A percentile compares a stretch with the other conserved stretches of the same genome.
phyloP scores from a whole-genome alignment of 2,329 filamentous ascomycete species.

The Fusarium graminum region DNA sequence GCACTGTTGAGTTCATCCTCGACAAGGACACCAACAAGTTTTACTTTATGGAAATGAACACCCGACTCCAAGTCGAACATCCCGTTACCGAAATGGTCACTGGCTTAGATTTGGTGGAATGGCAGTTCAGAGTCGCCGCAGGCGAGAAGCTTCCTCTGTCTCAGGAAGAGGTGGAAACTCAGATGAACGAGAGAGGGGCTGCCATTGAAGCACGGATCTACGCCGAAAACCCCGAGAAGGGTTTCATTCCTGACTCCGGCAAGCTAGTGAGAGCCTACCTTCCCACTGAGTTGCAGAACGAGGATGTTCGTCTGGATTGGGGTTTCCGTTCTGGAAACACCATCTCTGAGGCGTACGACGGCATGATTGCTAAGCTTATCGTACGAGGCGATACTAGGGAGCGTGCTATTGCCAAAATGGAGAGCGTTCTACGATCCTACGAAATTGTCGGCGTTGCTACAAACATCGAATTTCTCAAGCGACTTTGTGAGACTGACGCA shows the following conservation, averaged over 20 bases:
- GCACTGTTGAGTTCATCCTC: conserved; percentile 91
- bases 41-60: conserved; percentile 88
- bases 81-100: conserved; percentile 84
- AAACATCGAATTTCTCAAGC: conserved; percentile 97
- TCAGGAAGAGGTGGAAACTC: conserved; percentile 75
- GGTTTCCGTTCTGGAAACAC: conserved; percentile 93
- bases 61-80: conserved; percentile 94
- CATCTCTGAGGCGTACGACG: conserved; percentile 94
- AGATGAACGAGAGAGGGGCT: conserved; percentile 81
- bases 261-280: conserved; percentile 85
- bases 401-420: conserved; percentile 85
- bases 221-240: conserved; percentile 90
- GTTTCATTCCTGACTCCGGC: conserved; percentile 95
- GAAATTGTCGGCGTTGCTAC: conserved; percentile 94
- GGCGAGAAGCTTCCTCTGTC: conserved; percentile 69
- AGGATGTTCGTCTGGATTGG: conserved; percentile 89
- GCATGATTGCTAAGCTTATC: conserved; percentile 99
- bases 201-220: conserved; percentile 98
- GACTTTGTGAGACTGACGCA: conserved; percentile 81
- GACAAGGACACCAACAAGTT: conserved; percentile 85
- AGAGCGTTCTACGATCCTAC: conserved; percentile 84
- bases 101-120: conserved; percentile 84
- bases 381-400: conserved; percentile 83
- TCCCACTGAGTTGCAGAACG: conserved; percentile 67
- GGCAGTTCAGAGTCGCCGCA: conserved; percentile 86